phyloP scores from a whole-genome alignment of 371 early-diverging fungal species.

The Haplosporangium sp. region DNA sequence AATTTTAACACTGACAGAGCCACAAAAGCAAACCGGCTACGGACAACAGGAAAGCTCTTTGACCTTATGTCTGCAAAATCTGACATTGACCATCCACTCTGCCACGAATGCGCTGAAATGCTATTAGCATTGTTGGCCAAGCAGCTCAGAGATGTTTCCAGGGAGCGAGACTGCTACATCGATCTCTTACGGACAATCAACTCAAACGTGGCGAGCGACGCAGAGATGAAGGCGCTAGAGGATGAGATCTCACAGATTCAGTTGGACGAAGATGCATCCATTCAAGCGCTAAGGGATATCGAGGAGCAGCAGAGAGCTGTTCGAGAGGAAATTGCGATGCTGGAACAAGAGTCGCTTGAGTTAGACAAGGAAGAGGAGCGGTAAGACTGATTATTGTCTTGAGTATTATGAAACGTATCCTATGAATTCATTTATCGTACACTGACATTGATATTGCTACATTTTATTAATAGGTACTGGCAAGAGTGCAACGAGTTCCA shows the following conservation, averaged over 20 bases:
- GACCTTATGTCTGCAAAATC: slow-evolving; percentile 77
- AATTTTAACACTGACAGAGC: slow-evolving; percentile 55
- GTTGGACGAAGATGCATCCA: slow-evolving; percentile 63
- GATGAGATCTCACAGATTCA: slow-evolving; percentile 65
- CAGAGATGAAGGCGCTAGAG: slow-evolving; percentile 59
- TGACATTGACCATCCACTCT: slow-evolving; percentile 87
- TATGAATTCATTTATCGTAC: background rate
- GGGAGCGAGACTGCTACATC: slow-evolving; percentile 82
- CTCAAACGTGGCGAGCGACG: slow-evolving; percentile 62
- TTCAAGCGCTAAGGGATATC: slow-evolving; percentile 65
- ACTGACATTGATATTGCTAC: background rate
- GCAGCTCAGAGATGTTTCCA: slow-evolving; percentile 73
- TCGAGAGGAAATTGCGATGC: slow-evolving; percentile 65
- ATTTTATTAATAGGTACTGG: slow-evolving; percentile 64
- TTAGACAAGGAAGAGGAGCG: slow-evolving; percentile 73
- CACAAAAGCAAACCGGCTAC: slow-evolving; percentile 58
- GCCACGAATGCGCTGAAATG: slow-evolving; percentile 90
- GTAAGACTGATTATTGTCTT: slow-evolving; percentile 28
- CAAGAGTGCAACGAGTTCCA: slow-evolving; percentile 81
- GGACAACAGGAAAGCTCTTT: slow-evolving; percentile 75
- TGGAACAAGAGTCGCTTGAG: slow-evolving; percentile 70
- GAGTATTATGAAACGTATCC: background rate
- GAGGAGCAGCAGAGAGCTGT: slow-evolving; percentile 70
- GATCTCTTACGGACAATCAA: slow-evolving; percentile 73
- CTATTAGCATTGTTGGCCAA: slow-evolving; percentile 75